phyloP scores from a whole-genome alignment of 2,329 filamentous ascomycete genomes.

The Colletotrichum sp. region DNA sequence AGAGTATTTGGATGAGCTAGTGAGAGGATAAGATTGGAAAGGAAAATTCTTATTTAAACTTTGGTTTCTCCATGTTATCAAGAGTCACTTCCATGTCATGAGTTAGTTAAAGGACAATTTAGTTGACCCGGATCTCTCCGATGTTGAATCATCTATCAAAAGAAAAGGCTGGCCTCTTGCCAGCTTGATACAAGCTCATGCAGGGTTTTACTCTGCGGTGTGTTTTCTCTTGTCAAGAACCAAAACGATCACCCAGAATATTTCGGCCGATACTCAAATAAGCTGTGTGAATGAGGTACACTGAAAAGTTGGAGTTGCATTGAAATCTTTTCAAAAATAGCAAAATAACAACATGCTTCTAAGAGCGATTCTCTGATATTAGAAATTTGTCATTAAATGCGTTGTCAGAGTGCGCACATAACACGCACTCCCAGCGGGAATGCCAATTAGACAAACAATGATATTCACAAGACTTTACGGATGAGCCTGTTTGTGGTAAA shows the following conservation, averaged over 20 bases:
- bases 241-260: neutral
- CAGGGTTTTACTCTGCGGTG: neutral
- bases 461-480: neutral
- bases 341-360: too few relatives aligned
- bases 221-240: neutral
- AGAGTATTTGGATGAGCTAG: neutral
- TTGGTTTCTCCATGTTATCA: neutral
- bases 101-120: neutral
- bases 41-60: neutral
- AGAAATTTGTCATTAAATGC: too few relatives aligned
- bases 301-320: fast-evolving
- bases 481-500: too few relatives aligned
- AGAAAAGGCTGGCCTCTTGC: neutral
- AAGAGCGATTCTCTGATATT: too few relatives aligned
- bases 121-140: neutral
- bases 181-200: neutral
- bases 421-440: too few relatives aligned
- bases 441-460: neutral
- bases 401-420: too few relatives aligned
- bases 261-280: neutral
- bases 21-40: neutral
- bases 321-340: fast-evolving
- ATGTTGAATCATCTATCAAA: neutral
- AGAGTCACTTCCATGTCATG: fast-evolving
- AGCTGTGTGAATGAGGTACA: neutral